Percentiles rank a stretch among this genome's conserved stretches.
Conservation (phyloP, 768 basidiomycete genomes). For the Boletellus emodensis region DNA sequence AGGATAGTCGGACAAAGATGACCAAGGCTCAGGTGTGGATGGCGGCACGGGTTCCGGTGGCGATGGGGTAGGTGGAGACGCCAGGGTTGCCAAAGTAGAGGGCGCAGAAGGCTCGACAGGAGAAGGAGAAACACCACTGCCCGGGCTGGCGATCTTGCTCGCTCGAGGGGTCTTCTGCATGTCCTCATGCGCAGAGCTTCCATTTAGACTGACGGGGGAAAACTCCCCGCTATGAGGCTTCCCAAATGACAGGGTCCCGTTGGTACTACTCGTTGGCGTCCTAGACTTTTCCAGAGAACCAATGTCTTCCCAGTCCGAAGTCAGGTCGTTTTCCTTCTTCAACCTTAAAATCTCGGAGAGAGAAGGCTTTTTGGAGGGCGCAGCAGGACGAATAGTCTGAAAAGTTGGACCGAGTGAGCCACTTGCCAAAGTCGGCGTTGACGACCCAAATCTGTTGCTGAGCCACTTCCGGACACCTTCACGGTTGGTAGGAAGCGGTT, state of each 20-base stretch:
- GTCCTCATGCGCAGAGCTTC: conserved; percentile 28
- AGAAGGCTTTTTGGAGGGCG: conserved; percentile 57
- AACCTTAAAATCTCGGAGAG: conserved; percentile 59
- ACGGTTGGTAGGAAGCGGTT: conserved; percentile 63
- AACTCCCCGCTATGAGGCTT: conserved; percentile 26
- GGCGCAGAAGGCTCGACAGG: conserved; percentile 18
- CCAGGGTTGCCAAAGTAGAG: conserved; percentile 26
- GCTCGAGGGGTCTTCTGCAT: conserved; percentile 33
- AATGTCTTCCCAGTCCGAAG: conserved; percentile 65
- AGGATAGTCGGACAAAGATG: conserved; percentile 69
- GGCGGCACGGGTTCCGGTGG: conserved; percentile 57
- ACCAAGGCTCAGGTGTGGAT: conserved; percentile 74
- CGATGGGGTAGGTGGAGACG: conserved; percentile 40
- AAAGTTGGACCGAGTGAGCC: conserved; percentile 33
- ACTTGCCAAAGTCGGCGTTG: conserved; percentile 36
- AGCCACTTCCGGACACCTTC: conserved; percentile 82
- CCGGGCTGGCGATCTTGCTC: conserved; percentile 31
- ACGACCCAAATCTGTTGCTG: conserved; percentile 52
- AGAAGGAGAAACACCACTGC: conserved; percentile 18
- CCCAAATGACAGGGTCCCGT: conserved; percentile 32
- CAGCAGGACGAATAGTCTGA: conserved; percentile 33
- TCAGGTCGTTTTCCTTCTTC: conserved; percentile 54
- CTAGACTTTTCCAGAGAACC: conserved; percentile 40
- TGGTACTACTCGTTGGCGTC: conserved; percentile 47
- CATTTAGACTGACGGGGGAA: conserved; percentile 27